A percentile compares a stretch with the other conserved stretches of the same genome.
Evolutionary conservation across 306 rosid species (phyloP).

Genomic region (Macrotyloma uniflorum): DNA sequence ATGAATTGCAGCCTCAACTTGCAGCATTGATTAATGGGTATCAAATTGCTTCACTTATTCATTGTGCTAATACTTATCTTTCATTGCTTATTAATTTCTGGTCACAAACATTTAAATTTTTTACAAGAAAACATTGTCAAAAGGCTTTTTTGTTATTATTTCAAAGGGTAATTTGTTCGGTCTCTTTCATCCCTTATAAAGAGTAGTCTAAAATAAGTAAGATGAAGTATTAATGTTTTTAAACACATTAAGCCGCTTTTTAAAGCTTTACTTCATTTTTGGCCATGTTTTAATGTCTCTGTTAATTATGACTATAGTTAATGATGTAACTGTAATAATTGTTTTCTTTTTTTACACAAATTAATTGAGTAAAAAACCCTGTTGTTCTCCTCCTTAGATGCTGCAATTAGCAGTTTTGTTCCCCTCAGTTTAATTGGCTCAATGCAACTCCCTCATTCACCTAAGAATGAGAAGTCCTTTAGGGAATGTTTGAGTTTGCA

Average conservation of each 20-base stretch:
- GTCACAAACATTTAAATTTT: neutral
- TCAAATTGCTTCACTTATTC: constrained; percentile 41
- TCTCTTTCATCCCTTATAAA: neutral
- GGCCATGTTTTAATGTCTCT: neutral
- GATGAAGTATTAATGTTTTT: constrained; percentile 6
- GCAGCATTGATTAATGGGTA: constrained; percentile 89
- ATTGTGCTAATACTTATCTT: constrained; percentile 28
- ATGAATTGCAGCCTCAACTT: constrained; percentile 91
- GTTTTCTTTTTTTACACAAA: neutral
- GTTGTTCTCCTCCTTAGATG: constrained; percentile 22
- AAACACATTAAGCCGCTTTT: constrained; percentile 18
- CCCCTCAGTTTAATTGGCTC: constrained; percentile 22
- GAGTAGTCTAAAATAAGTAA: constrained; percentile 15
- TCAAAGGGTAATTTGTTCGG: constrained; percentile 15
- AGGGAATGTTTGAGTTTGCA: constrained; percentile 31
- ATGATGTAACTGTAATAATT: neutral
- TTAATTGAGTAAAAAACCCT: neutral
- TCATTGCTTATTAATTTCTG: constrained; percentile 9
- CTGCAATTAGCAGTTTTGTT: constrained; percentile 14
- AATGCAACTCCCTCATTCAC: constrained; percentile 2
- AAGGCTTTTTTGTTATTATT: neutral
- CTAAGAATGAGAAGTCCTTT: constrained; percentile 30
- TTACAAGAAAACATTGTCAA: constrained; percentile 2
- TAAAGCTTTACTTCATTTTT: constrained; percentile 19
- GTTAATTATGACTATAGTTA: neutral